Evolutionary conservation across 75 land plant genomes (phyloP).

Genomic region (Pinus tabuliformis): DNA sequence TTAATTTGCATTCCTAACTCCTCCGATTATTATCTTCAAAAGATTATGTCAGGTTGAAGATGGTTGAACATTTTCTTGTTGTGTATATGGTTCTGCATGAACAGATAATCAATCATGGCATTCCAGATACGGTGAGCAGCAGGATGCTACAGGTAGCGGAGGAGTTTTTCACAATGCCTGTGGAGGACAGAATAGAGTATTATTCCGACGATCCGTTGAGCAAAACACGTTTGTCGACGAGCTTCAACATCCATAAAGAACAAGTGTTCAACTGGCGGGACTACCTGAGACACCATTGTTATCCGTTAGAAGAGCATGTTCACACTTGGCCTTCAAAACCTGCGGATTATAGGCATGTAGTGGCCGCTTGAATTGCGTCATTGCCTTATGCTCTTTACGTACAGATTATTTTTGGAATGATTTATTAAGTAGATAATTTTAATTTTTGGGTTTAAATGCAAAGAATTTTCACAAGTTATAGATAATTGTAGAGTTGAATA

Average conservation of each 20-base stretch:
- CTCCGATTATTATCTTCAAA: too few relatives aligned
- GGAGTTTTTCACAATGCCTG: slow-evolving; percentile 33
- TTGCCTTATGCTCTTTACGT: too few relatives aligned
- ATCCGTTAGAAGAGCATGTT: slow-evolving; percentile 30
- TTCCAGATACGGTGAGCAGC: slow-evolving; percentile 17
- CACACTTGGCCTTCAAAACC: slow-evolving; percentile 38
- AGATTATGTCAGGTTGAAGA: too few relatives aligned
- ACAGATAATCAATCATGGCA: slow-evolving; percentile 47
- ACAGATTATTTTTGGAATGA: too few relatives aligned
- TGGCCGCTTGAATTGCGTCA: too few relatives aligned
- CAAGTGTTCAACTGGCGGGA: slow-evolving; percentile 25
- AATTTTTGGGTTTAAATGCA: too few relatives aligned
- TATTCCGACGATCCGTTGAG: slow-evolving; percentile 15
- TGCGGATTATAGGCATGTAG: neutral
- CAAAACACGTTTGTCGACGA: slow-evolving; percentile 12
- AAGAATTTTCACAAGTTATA: too few relatives aligned
- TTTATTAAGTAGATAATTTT: too few relatives aligned
- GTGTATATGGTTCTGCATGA: neutral
- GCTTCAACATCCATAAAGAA: slow-evolving; percentile 10
- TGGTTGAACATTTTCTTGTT: too few relatives aligned
- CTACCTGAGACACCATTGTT: slow-evolving; percentile 12
- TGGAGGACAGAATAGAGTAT: slow-evolving; percentile 13
- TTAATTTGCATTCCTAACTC: too few relatives aligned
- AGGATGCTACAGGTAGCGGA: slow-evolving; percentile 11
- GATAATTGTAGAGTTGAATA: too few relatives aligned